Conservation (phyloP, 2,329 filamentous ascomycete species). For the Coniella lustricola region DNA sequence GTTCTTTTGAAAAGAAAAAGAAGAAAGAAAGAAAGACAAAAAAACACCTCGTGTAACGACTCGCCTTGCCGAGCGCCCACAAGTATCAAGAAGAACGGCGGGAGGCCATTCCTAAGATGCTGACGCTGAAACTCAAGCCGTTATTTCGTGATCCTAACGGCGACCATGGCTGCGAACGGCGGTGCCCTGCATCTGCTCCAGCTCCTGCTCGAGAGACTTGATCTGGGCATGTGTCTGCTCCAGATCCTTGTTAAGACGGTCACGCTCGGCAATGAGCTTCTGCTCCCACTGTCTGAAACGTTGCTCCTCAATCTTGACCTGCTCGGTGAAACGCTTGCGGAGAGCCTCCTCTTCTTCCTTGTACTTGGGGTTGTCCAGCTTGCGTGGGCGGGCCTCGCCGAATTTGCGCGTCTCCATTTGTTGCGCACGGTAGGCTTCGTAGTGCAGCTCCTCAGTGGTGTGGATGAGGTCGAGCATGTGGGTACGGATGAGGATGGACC, state of each 20-base stretch:
- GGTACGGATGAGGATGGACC: conserved; percentile 95
- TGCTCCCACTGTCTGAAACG: conserved; percentile 99
- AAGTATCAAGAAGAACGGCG: conserved; percentile 5
- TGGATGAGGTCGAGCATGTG: conserved; percentile 99
- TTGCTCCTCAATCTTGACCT: conserved; percentile 99
- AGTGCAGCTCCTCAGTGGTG: conserved; percentile 98
- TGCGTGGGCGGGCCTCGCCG: conserved; percentile 91
- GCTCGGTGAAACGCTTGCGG: conserved; percentile 98
- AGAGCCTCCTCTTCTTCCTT: conserved; percentile 99
- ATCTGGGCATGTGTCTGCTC: conserved; percentile 94
- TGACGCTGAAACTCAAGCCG: conserved; percentile 18
- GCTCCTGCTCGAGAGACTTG: conserved; percentile 84
- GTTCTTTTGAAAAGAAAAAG: conserved; percentile 13
- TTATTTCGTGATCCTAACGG: conserved; percentile 49
- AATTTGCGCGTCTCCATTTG: conserved; percentile 99
- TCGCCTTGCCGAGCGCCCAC: conserved; percentile 8
- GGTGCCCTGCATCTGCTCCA: conserved; percentile 88
- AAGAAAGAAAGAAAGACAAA: too few relatives aligned
- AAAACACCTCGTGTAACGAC: conserved; percentile 5
- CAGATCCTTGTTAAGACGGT: conserved; percentile 98
- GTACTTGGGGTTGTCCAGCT: conserved; percentile 99
- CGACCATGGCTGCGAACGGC: conserved; percentile 87
- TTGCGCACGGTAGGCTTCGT: conserved; percentile 97
- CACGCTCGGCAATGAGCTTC: conserved; percentile 97
- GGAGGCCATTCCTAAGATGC: conserved; percentile 6